phyloP scores from a whole-genome alignment of 2,329 filamentous ascomycete species.

The Colletotrichum aenigma region DNA sequence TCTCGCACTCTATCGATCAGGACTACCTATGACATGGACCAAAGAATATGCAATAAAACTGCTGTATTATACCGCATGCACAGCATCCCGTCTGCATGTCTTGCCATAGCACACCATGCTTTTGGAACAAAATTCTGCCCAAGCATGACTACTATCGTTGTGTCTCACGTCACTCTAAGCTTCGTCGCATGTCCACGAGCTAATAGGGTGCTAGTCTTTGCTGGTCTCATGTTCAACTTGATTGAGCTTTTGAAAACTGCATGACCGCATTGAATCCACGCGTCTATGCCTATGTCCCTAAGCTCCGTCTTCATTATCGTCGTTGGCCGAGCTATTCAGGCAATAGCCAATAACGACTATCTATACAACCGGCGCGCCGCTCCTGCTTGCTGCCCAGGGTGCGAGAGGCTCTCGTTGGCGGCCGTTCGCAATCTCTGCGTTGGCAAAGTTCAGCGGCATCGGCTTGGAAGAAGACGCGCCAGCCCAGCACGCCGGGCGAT shows the following conservation, averaged over 20 bases:
- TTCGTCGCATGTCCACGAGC: background rate
- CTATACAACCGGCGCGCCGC: constrained; percentile 4
- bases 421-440: background rate
- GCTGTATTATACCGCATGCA: background rate
- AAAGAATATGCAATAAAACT: background rate
- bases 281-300: background rate
- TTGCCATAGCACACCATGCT: background rate
- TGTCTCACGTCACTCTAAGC: background rate
- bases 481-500: background rate
- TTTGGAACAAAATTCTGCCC: background rate
- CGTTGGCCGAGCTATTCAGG: constrained; percentile 14
- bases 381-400: background rate
- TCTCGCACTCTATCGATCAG: background rate
- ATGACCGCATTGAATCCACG: background rate
- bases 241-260: background rate
- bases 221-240: background rate
- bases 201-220: background rate
- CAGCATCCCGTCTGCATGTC: background rate
- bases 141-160: background rate
- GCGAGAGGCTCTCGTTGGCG: background rate
- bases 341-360: constrained; percentile 14
- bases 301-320: constrained; percentile 6
- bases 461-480: background rate
- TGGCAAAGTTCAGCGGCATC: background rate
- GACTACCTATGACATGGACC: background rate